Evolutionary conservation across 1,139 yeast species (phyloP).

Genomic region (Saccharomycopsis hybrid): DNA sequence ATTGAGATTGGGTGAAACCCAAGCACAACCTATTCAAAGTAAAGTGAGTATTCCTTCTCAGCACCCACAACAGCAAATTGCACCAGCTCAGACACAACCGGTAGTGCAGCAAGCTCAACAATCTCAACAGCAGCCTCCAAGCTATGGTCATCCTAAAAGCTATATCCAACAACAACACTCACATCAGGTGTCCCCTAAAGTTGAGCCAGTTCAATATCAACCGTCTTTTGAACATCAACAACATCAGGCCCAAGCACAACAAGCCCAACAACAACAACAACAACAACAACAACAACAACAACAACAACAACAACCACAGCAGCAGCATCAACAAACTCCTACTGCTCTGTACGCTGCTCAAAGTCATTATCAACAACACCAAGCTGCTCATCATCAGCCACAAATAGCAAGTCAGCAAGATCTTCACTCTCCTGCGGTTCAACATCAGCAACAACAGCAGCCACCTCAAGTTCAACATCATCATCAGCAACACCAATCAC

Average conservation of each 20-base stretch:
- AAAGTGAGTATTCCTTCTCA: constrained; percentile 10
- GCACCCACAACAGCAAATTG: constrained; percentile 14
- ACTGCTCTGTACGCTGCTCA: too few relatives aligned
- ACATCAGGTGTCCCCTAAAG: too few relatives aligned
- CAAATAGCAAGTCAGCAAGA: constrained; percentile 1
- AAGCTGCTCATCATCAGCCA: constrained; percentile 10
- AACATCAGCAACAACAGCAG: constrained; percentile 14
- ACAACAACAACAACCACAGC: too few relatives aligned
- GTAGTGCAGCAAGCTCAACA: constrained; percentile 3
- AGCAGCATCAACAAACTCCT: too few relatives aligned
- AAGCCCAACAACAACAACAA: too few relatives aligned
- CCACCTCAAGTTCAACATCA: constrained; percentile 7
- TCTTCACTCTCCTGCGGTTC: background rate
- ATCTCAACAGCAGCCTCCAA: constrained; percentile 18
- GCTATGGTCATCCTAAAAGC: too few relatives aligned
- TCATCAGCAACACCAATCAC: constrained; percentile 13
- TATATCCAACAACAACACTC: too few relatives aligned
- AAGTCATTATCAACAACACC: too few relatives aligned
- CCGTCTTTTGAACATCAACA: too few relatives aligned
- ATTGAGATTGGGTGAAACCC: constrained; percentile 23
- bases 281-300: too few relatives aligned
- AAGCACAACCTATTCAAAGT: constrained; percentile 16
- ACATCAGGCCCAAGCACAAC: too few relatives aligned
- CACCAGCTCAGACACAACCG: constrained; percentile 5
- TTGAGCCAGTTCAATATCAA: too few relatives aligned